Conservation (phyloP, 352 stramenopile genomes). For the Pythium coloratum region DNA sequence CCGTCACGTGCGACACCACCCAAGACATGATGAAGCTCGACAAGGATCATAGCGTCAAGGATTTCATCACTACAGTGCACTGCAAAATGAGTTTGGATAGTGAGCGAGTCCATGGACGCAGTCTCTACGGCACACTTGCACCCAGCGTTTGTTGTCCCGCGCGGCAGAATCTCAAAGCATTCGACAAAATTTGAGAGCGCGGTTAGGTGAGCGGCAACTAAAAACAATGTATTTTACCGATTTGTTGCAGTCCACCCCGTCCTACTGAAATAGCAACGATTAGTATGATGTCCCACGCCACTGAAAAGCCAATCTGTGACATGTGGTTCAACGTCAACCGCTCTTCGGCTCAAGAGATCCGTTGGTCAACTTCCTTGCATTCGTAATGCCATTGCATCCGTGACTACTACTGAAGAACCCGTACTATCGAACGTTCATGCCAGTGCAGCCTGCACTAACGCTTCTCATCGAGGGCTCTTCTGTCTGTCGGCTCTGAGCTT, state of each 20-base stretch:
- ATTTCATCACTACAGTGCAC: no score
- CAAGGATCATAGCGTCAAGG: no score
- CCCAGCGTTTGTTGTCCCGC: not conserved
- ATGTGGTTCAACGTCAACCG: not conserved
- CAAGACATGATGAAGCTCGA: no score
- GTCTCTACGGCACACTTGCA: no score
- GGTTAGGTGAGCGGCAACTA: slow-evolving; percentile 15
- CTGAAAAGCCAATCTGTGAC: not conserved
- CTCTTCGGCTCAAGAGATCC: not conserved
- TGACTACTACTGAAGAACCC: no score
- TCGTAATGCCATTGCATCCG: not conserved
- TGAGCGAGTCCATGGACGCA: no score
- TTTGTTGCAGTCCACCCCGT: slow-evolving; percentile 1
- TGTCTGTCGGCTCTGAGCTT: not conserved
- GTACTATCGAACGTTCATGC: no score
- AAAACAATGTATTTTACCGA: slow-evolving; percentile 8
- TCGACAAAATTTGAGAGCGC: slow-evolving; percentile 11
- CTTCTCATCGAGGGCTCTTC: no score
- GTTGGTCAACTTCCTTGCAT: not conserved
- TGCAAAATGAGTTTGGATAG: no score
- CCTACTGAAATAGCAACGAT: not conserved
- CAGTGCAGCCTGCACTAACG: no score
- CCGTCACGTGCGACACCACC: no score
- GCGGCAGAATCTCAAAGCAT: slow-evolving; percentile 1
- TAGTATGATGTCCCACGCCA: not conserved